phyloP scores from a whole-genome alignment of 345 rosid genomes.

The Salix viminalis region DNA sequence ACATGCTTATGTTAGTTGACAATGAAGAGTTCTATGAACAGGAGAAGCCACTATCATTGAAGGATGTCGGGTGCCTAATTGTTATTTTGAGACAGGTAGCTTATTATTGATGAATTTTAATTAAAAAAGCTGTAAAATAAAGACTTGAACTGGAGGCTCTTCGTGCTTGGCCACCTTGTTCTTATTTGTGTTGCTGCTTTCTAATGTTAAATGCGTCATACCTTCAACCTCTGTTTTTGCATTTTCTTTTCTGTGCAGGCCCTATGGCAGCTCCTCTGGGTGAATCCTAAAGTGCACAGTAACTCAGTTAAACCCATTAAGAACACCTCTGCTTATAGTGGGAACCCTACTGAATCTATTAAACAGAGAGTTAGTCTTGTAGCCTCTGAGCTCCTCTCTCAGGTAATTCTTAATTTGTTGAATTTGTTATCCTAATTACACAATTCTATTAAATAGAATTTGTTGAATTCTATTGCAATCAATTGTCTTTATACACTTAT shows the following conservation, averaged over 20 bases:
- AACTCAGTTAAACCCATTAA: constrained; percentile 44
- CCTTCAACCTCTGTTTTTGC: background rate
- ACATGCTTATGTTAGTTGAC: constrained; percentile 92
- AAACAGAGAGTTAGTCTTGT: constrained; percentile 67
- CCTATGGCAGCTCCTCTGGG: constrained; percentile 93
- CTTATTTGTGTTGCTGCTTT: background rate
- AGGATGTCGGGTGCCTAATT: constrained; percentile 69
- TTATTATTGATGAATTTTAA: background rate
- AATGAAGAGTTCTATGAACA: constrained; percentile 97
- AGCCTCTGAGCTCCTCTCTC: constrained; percentile 86
- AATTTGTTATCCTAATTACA: background rate
- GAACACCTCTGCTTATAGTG: constrained; percentile 34
- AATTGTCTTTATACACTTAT: background rate
- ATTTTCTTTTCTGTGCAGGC: constrained; percentile 45
- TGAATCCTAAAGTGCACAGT: constrained; percentile 53
- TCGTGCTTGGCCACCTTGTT: background rate
- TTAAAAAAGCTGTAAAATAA: background rate
- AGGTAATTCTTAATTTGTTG: constrained; percentile 43
- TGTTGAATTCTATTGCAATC: background rate
- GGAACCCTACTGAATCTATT: constrained; percentile 54
- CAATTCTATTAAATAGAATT: no score
- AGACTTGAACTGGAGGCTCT: background rate
- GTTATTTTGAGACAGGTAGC: constrained; percentile 80
- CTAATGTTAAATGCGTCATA: background rate
- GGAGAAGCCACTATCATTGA: constrained; percentile 80